Evolutionary conservation across 192 early-diverging fungal genomes (phyloP), one percentile per base, ranked within the genome.

Genomic region (Backusella mclennaniae): DNA sequence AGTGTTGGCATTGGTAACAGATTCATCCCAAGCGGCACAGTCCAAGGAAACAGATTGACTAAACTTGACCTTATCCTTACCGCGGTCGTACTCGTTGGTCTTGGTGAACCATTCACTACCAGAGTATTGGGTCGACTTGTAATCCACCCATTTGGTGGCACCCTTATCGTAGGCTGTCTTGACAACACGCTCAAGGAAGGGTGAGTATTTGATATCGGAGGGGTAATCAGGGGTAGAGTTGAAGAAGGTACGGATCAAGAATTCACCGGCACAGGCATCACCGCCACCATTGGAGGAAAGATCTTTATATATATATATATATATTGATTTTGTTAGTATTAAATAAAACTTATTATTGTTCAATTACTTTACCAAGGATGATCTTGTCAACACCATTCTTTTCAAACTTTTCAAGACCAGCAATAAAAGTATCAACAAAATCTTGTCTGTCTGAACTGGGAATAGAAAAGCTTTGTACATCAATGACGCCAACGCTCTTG

Each of bases 181-280:
- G 21, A 82, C 67, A 31, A 82, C 73, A 23, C 73, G 68, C 3
- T 75, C 69, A 26, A 82, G 44, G 69, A 82, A 70, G n/a, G 76
- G 73, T 0, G 80, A 77, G 59, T 82, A 72, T 69, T 82, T 82
- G 44, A 82, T 49, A 59, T 82, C 80, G 41, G 80, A 82, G 41
- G 73, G 68, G 67, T 82, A 82, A 33, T 82, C 80, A 19, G 76
- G 76, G 1, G 80, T 82, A 19, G 76, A 66, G 41, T 69, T 67
- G 63, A 77, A 75, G 29, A 82, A 75, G 3, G 80, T 75, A 12
- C 74, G 77, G 69, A 82, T 82, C 29, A 82, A 52, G 44, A 78
- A 82, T 72, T 82, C 80, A 67, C 80, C 80, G 38, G 80, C 80
- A 72, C 80, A 82, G 0, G 80, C 80, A 56, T 82, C 80, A 56